Conservation (phyloP, 148 eudicot genomes). For the Rhododendron simsii region DNA sequence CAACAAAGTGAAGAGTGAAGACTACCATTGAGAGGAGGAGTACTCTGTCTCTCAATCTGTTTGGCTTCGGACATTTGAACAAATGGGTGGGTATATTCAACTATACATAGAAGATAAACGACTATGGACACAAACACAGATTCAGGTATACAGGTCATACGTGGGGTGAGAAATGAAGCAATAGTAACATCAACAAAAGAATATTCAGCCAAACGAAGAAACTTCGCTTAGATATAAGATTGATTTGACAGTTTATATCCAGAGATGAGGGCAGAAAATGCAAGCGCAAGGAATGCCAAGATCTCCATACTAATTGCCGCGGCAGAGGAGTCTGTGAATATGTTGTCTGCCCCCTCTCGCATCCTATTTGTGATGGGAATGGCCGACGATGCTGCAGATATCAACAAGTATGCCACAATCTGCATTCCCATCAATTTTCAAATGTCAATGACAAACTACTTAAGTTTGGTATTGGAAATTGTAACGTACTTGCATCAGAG, state of each 20-base stretch:
- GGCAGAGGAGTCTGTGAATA: constrained; percentile 76
- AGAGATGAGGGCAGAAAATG: constrained; percentile 52
- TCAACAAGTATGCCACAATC: constrained; percentile 61
- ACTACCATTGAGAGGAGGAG: neutral
- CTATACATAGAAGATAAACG: neutral
- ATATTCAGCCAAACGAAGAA: neutral
- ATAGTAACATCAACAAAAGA: neutral
- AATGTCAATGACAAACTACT: neutral
- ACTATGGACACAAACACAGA: neutral
- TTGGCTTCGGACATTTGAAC: neutral
- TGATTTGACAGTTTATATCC: constrained; percentile 75
- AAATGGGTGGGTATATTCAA: neutral
- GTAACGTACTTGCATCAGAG: neutral
- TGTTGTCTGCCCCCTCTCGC: constrained; percentile 60
- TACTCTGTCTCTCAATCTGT: neutral
- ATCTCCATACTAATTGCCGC: constrained; percentile 77
- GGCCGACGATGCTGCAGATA: constrained; percentile 81
- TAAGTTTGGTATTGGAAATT: neutral
- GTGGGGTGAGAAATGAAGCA: neutral
- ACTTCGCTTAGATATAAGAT: constrained; percentile 32
- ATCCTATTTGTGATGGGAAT: constrained; percentile 71
- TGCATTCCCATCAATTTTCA: constrained; percentile 24
- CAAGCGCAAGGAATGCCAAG: constrained; percentile 61
- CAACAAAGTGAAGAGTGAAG: neutral
- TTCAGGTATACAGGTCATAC: neutral